Conservation (phyloP, 2,329 filamentous ascomycete species). For the Beauveria scarabaeidicola region DNA sequence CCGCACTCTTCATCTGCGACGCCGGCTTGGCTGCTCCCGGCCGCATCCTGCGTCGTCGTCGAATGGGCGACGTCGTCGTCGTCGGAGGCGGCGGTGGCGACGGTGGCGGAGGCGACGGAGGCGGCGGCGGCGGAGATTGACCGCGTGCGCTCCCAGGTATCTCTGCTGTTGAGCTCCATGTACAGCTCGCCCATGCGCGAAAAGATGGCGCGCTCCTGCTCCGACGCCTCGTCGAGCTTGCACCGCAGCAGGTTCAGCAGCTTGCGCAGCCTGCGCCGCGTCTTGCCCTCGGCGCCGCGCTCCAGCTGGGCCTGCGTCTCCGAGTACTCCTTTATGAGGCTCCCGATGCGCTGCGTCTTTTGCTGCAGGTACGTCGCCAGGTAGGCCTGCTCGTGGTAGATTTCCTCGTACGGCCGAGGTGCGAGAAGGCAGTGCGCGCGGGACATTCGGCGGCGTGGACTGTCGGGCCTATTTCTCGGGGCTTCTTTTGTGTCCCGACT, state of each 20-base stretch:
- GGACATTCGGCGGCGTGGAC: background rate
- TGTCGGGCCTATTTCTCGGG: background rate
- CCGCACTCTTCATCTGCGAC: constrained; percentile 18
- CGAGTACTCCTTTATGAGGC: constrained; percentile 32
- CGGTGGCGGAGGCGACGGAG: background rate
- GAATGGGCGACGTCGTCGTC: constrained; percentile 1
- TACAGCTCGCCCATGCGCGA: constrained; percentile 40
- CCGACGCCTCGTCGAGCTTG: constrained; percentile 35
- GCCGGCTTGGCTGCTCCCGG: too few relatives aligned
- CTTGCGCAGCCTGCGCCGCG: constrained; percentile 29
- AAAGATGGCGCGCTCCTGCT: constrained; percentile 38
- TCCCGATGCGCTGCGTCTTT: constrained; percentile 28
- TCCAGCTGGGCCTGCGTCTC: constrained; percentile 26
- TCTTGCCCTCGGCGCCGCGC: constrained; percentile 16
- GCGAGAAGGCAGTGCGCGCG: constrained; percentile 19
- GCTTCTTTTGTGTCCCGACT: too few relatives aligned
- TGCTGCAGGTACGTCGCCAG: constrained; percentile 33
- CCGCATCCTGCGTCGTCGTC: too few relatives aligned
- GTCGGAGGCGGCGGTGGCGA: background rate
- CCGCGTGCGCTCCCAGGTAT: constrained; percentile 24
- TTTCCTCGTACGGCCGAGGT: constrained; percentile 32
- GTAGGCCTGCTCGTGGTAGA: constrained; percentile 39
- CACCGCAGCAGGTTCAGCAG: constrained; percentile 32
- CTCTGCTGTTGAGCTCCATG: constrained; percentile 38
- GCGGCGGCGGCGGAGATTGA: background rate